phyloP scores from a whole-genome alignment of 2,329 filamentous ascomycete genomes.

The Davidsoniella neocaledoniae region DNA sequence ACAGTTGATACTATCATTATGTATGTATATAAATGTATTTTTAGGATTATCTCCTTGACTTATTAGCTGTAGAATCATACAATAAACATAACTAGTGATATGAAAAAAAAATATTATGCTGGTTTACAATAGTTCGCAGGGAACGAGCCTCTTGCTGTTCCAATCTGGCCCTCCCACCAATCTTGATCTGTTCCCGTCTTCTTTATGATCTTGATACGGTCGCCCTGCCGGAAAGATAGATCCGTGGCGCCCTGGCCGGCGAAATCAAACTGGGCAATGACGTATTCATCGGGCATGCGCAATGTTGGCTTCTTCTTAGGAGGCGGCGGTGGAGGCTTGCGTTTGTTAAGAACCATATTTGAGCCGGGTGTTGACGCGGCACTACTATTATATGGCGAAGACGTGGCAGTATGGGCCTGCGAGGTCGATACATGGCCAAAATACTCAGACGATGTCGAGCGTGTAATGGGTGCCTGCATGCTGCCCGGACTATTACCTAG shows the following conservation, averaged over 20 bases:
- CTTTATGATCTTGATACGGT: conserved; percentile 59
- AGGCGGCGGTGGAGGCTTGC: conserved; percentile 10
- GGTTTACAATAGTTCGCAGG: conserved; percentile 65
- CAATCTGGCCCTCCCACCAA: conserved; percentile 73
- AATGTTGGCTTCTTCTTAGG: conserved; percentile 57
- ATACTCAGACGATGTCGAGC: conserved; percentile 7
- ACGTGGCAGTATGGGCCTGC: conserved; percentile 3
- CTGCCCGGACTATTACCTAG: background rate
- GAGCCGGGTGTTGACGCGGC: background rate
- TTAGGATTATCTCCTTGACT: too few relatives aligned
- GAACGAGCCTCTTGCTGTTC: conserved; percentile 52
- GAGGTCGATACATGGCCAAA: conserved; percentile 10
- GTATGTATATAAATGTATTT: too few relatives aligned
- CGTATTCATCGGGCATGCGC: conserved; percentile 36
- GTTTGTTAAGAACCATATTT: conserved; percentile 2
- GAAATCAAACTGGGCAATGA: conserved; percentile 62
- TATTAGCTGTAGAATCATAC: too few relatives aligned
- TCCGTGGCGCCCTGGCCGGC: conserved; percentile 53
- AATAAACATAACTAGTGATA: too few relatives aligned
- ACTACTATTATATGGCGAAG: too few relatives aligned
- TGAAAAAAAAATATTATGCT: conserved; percentile 13
- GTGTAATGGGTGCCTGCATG: conserved; percentile 4
- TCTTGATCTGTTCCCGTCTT: conserved; percentile 68
- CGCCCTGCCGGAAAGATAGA: conserved; percentile 58
- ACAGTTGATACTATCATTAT: too few relatives aligned